These are phyloP conservation scores for Colletotrichum zoysiae DNA, from an alignment of 2,329 filamentous ascomycete species.

Conservation along the genomic window DNA sequence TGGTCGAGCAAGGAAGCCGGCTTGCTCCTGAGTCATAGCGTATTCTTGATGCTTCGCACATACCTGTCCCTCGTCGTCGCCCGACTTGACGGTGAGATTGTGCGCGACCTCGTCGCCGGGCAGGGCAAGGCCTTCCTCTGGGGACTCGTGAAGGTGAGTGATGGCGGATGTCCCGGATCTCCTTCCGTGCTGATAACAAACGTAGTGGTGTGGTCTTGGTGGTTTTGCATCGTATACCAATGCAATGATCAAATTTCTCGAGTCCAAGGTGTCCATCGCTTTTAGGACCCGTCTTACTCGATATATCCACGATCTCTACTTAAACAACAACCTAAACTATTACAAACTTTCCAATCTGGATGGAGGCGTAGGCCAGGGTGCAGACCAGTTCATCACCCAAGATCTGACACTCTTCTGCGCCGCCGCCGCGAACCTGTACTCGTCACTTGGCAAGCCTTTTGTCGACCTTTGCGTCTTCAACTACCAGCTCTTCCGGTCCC, in stretches of 20 bases:
- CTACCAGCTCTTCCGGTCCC: slow-evolving; percentile 92
- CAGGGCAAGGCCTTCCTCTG: slow-evolving; percentile 89
- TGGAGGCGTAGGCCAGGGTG: slow-evolving; percentile 89
- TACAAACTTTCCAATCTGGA: slow-evolving; percentile 96
- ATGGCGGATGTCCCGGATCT: neutral
- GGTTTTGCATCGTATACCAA: slow-evolving; percentile 97
- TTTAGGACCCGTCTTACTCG: slow-evolving; percentile 94
- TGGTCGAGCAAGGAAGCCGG: slow-evolving; percentile 98
- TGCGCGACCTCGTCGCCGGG: slow-evolving; percentile 94
- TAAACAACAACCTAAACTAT: slow-evolving; percentile 95
- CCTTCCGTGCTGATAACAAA: slow-evolving; percentile 37
- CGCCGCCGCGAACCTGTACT: slow-evolving; percentile 91
- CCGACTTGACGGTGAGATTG: slow-evolving; percentile 93
- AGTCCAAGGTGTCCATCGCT: slow-evolving; percentile 97
- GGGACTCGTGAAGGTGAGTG: slow-evolving; percentile 81
- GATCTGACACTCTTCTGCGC: slow-evolving; percentile 96
- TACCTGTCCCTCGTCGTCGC: slow-evolving; percentile 96
- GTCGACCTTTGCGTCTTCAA: slow-evolving; percentile 99
- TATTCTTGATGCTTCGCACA: slow-evolving; percentile 91
- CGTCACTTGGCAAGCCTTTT: slow-evolving; percentile 95
- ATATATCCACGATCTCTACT: slow-evolving; percentile 97
- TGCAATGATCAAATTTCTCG: slow-evolving; percentile 98
- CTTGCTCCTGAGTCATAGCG: slow-evolving; percentile 85
- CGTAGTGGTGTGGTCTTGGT: slow-evolving; percentile 89
- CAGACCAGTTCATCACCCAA: slow-evolving; percentile 97